Base-by-base conservation (phyloP, 768 basidiomycete species). In the Boletus reticulatus region DNA sequence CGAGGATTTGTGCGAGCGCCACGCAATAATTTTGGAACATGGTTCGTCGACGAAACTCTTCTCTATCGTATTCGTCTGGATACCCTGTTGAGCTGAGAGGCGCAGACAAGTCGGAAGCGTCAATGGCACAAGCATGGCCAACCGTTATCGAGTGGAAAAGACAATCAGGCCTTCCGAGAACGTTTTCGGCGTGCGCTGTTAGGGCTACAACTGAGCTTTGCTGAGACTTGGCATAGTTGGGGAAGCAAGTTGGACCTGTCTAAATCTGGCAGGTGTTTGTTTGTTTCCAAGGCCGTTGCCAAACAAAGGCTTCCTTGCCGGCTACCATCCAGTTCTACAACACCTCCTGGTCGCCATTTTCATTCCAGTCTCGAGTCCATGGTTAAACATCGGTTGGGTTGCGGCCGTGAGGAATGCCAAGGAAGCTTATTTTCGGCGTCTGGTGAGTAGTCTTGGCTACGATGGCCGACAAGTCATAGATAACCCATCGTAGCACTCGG, bases 221-320 rank as follows among this genome's bases (percentile, higher is more conserved):
- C 47, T 46, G 63, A 53, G 58, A 43, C 31, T 36, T 2, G 34
- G 11, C 34, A 36, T 36, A 13, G 34, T 36, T 36, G 52, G 36
- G 19, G 42, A 43, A 11, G 41, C 13, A 22, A 1, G 9, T 29
- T 20, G 24, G 20, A 48, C 45, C 22, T 43, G 39, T 7, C 64
- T 58, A 41, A 59, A 60, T 59, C 20, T 3, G 56, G 58, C 17
- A 53, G 43, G 56, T 17, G 70, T 62, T 61, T 69, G 68, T 69
- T 69, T 72, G 50, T 50, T 69, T 64, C 56, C 16, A 55, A 70
- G 47, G 68, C 56, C 16, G n/a, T 63, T 60, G 70, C 61, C 61
- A 69, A 69, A 69, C 48, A 69, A 55, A 32, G 43, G 29, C 52
- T 38, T 53, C 56, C 41, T 50, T 27, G 3, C 19, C 47, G 16